Evolutionary conservation across 2,329 filamentous ascomycete genomes (phyloP).

Genomic region (Monosporascus cannonballus): DNA sequence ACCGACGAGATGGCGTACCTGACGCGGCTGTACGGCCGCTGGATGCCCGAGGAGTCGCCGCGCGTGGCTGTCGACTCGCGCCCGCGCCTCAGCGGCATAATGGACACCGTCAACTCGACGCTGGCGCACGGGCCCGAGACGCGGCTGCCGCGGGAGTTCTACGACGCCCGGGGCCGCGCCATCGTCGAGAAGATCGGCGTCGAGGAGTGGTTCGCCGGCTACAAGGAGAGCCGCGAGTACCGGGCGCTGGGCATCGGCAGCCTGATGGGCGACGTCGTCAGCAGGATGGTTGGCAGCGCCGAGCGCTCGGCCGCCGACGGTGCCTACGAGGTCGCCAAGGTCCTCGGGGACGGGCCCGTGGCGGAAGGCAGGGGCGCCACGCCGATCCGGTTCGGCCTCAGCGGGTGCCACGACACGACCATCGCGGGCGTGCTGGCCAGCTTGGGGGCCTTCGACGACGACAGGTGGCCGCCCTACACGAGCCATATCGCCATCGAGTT

Average conservation of each 20-base stretch:
- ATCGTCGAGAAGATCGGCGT: slow-evolving; percentile 71
- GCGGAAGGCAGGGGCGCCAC: slow-evolving; percentile 29
- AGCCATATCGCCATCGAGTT: slow-evolving; percentile 88
- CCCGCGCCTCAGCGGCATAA: slow-evolving; percentile 80
- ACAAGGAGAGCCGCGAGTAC: slow-evolving; percentile 78
- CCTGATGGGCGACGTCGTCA: slow-evolving; percentile 76
- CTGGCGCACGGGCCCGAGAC: slow-evolving; percentile 78
- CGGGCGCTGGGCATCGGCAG: slow-evolving; percentile 82
- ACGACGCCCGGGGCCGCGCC: slow-evolving; percentile 63
- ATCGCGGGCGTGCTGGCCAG: slow-evolving; percentile 72
- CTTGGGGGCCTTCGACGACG: slow-evolving; percentile 68
- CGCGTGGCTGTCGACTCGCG: slow-evolving; percentile 76
- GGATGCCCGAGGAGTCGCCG: slow-evolving; percentile 68
- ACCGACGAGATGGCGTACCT: slow-evolving; percentile 79
- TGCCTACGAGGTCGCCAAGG: slow-evolving; percentile 39
- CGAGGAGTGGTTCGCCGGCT: slow-evolving; percentile 92
- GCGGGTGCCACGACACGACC: slow-evolving; percentile 90
- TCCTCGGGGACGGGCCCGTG: slow-evolving; percentile 19
- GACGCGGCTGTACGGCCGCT: slow-evolving; percentile 70
- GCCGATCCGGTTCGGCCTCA: slow-evolving; percentile 67
- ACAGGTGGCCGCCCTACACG: slow-evolving; percentile 87
- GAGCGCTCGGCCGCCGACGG: slow-evolving; percentile 50
- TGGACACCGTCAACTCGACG: slow-evolving; percentile 90
- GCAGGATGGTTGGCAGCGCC: slow-evolving; percentile 64
- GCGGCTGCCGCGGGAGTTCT: slow-evolving; percentile 77